Evolutionary conservation across 2,329 filamentous ascomycete genomes (phyloP).

Genomic region (Hymenoscyphus fructigenus): DNA sequence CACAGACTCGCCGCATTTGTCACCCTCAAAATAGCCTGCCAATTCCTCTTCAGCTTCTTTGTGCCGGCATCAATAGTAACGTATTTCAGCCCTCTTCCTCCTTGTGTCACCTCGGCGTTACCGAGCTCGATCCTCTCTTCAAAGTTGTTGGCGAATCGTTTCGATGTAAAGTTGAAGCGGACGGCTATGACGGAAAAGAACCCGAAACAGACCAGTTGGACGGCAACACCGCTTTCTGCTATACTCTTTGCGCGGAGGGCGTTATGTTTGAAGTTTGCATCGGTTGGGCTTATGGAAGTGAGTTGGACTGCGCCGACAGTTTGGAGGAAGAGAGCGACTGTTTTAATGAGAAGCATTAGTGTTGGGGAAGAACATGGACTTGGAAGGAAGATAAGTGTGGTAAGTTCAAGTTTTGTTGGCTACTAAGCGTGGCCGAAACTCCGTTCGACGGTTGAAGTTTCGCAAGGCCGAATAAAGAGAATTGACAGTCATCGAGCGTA

Average conservation of each 20-base stretch:
- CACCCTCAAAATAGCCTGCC: slow-evolving; percentile 36
- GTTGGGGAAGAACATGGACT: not conserved
- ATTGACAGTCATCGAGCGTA: too few species aligned
- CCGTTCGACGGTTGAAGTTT: too few species aligned
- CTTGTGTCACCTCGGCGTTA: not conserved
- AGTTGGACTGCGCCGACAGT: slow-evolving; percentile 39
- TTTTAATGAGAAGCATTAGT: not conserved
- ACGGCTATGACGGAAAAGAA: slow-evolving; percentile 46
- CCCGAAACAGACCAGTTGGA: slow-evolving; percentile 47
- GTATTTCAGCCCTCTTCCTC: slow-evolving; percentile 23
- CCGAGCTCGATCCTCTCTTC: slow-evolving; percentile 29
- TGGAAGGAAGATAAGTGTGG: too few species aligned
- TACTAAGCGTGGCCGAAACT: too few species aligned
- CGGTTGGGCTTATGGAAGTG: slow-evolving; percentile 38
- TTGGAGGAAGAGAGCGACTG: slow-evolving; percentile 31
- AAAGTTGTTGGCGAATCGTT: slow-evolving; percentile 37
- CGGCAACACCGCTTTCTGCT: slow-evolving; percentile 42
- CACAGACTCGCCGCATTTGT: slow-evolving; percentile 35
- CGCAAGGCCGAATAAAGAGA: too few species aligned
- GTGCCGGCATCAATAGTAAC: slow-evolving; percentile 27
- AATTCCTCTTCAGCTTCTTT: slow-evolving; percentile 33
- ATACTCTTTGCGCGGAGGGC: slow-evolving; percentile 40
- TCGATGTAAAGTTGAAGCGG: slow-evolving; percentile 48
- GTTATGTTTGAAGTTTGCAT: slow-evolving; percentile 35
- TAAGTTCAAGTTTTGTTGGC: too few species aligned